A percentile compares a stretch with the other conserved stretches of the same genome.
These are phyloP conservation scores for Chimonanthus salicifolius DNA, from an alignment of 164 flowering plant genomes.

Conservation along the genomic window DNA sequence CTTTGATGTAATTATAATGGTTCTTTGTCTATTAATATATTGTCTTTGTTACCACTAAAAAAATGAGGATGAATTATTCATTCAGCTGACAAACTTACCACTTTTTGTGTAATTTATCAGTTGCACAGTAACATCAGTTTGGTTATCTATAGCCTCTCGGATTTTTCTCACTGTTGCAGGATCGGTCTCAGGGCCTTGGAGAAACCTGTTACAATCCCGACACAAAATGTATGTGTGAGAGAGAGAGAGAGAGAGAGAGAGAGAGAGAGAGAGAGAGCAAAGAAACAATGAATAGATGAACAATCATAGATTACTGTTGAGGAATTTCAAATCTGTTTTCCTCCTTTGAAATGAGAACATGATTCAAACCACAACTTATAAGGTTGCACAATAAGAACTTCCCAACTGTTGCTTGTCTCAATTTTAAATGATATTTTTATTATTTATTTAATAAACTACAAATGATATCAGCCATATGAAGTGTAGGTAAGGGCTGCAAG, in stretches of 20 bases:
- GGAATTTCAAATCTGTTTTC: not conserved
- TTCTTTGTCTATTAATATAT: not conserved
- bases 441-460: not conserved
- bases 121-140: constrained; percentile 93
- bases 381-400: too few relatives aligned
- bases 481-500: too few relatives aligned
- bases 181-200: constrained; percentile 99
- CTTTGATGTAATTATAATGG: too few relatives aligned
- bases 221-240: not conserved
- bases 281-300: not conserved
- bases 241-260: not conserved
- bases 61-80: not conserved
- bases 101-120: constrained; percentile 94
- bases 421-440: not conserved
- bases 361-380: too few relatives aligned
- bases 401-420: too few relatives aligned
- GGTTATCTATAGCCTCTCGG: constrained; percentile 75
- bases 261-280: constrained; percentile 2
- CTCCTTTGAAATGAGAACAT: too few relatives aligned
- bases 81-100: constrained; percentile 44
- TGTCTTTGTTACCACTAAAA: not conserved
- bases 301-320: not conserved
- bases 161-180: constrained; percentile 86
- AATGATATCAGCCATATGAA: too few relatives aligned
- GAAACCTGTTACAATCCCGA: constrained; percentile 48